A percentile compares a stretch with the other conserved stretches of the same genome.
Evolutionary conservation across 805 yeast genomes (phyloP).

Genomic region (Zygosaccharomyces rouxii): DNA sequence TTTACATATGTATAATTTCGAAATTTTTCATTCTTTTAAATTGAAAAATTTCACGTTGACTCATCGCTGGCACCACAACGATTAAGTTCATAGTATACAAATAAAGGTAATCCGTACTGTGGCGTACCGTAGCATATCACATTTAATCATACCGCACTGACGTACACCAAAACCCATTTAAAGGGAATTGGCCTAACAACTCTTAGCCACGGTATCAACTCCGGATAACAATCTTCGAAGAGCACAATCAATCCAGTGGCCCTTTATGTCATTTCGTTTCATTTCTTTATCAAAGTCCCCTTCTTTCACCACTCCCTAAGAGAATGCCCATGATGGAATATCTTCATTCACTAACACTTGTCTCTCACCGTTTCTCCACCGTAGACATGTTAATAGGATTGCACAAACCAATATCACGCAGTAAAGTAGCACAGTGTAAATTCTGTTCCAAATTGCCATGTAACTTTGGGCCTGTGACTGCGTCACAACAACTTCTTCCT

Average conservation of each 20-base stretch:
- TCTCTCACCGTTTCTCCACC: slow-evolving; percentile 4
- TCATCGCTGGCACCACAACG: slow-evolving; percentile 1
- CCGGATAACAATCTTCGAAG: too few relatives aligned
- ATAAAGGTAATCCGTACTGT: background rate
- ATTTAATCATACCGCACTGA: background rate
- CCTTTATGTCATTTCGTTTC: background rate
- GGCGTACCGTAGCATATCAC: background rate
- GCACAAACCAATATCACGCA: slow-evolving; percentile 13
- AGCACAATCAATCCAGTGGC: too few relatives aligned
- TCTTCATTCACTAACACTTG: background rate
- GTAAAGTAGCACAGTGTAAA: slow-evolving; percentile 10
- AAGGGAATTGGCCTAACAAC: background rate
- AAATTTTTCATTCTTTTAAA: slow-evolving; percentile 3
- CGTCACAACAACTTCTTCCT: slow-evolving; percentile 6
- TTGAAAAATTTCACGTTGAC: slow-evolving; percentile 7
- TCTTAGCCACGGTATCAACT: too few relatives aligned
- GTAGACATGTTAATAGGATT: slow-evolving; percentile 14
- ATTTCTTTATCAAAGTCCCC: background rate
- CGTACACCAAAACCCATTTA: background rate
- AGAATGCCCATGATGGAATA: slow-evolving; percentile 3
- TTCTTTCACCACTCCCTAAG: background rate
- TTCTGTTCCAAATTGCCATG: slow-evolving; percentile 7
- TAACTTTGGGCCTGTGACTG: slow-evolving; percentile 8
- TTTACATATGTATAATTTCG: background rate
- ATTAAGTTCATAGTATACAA: background rate